phyloP scores from a whole-genome alignment of 169 alveolate genomes.

The Cryptosporidium viatorum region DNA sequence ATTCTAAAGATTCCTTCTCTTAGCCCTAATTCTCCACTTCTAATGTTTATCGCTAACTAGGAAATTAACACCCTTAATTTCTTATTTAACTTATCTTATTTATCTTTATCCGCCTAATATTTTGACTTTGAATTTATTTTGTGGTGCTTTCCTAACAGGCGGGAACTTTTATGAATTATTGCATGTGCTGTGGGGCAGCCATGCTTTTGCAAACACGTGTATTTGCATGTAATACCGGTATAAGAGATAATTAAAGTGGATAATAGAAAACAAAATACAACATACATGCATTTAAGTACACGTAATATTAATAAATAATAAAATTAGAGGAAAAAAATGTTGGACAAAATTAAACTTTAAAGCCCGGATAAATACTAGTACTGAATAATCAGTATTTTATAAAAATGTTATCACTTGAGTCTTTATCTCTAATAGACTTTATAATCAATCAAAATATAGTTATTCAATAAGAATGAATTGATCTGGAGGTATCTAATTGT shows the following conservation, averaged over 20 bases:
- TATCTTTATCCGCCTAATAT: slow-evolving; percentile 18
- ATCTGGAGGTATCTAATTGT: neutral
- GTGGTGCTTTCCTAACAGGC: slow-evolving; percentile 1
- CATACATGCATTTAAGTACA: neutral
- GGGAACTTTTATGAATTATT: slow-evolving; percentile 7
- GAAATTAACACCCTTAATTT: neutral
- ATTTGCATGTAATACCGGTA: slow-evolving; percentile 29
- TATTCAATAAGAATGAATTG: neutral
- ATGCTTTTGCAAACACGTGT: neutral
- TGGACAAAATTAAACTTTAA: no score
- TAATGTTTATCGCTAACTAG: neutral
- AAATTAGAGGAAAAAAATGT: neutral
- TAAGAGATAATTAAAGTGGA: neutral
- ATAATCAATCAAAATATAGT: no score
- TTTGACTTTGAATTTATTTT: neutral
- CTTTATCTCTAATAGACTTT: neutral
- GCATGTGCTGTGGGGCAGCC: slow-evolving; percentile 44
- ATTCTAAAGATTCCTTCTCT: neutral
- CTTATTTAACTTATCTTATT: slow-evolving; percentile 8
- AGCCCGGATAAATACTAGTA: neutral
- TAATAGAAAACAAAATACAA: neutral
- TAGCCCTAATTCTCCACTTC: neutral
- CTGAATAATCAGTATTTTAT: no score
- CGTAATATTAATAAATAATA: neutral
- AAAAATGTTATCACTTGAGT: neutral